These are phyloP conservation scores for Phaeotremella fagi DNA, from an alignment of 768 basidiomycete species.

Conservation along the genomic window DNA sequence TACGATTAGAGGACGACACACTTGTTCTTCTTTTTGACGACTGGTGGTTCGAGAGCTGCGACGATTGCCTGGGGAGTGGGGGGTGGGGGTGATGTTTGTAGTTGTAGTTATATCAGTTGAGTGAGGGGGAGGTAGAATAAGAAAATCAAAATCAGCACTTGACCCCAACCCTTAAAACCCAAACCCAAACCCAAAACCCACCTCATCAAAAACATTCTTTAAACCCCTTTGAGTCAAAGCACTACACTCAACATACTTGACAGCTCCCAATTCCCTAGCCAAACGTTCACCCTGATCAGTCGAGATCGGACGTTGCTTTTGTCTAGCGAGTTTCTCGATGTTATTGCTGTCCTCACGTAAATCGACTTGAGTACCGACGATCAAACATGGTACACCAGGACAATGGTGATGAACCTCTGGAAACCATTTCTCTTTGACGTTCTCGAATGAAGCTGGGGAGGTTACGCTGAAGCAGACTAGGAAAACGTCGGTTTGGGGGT, in stretches of 20 bases:
- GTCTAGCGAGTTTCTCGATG: constrained; percentile 87
- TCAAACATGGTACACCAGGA: constrained; percentile 97
- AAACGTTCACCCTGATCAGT: constrained; percentile 86
- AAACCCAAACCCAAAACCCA: constrained; percentile 50
- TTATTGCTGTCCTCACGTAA: constrained; percentile 88
- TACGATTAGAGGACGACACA: constrained; percentile 89
- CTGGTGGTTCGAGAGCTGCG: constrained; percentile 94
- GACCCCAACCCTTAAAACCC: neutral
- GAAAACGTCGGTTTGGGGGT: constrained; percentile 99
- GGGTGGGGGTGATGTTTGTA: too few relatives aligned
- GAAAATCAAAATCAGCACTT: too few relatives aligned
- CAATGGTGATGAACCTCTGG: constrained; percentile 99
- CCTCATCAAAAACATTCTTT: constrained; percentile 99
- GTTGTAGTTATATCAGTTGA: neutral
- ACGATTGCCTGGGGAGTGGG: constrained; percentile 87
- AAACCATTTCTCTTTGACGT: constrained; percentile 99
- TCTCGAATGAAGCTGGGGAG: constrained; percentile 96
- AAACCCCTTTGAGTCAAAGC: constrained; percentile 98
- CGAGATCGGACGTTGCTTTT: constrained; percentile 91
- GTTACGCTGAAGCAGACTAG: constrained; percentile 99
- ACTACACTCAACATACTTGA: constrained; percentile 99
- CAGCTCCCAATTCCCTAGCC: constrained; percentile 94
- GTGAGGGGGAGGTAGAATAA: neutral
- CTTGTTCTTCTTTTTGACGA: constrained; percentile 72
- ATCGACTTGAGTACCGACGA: constrained; percentile 98